phyloP scores from a whole-genome alignment of 768 basidiomycete genomes.

The Suillus luteus region DNA sequence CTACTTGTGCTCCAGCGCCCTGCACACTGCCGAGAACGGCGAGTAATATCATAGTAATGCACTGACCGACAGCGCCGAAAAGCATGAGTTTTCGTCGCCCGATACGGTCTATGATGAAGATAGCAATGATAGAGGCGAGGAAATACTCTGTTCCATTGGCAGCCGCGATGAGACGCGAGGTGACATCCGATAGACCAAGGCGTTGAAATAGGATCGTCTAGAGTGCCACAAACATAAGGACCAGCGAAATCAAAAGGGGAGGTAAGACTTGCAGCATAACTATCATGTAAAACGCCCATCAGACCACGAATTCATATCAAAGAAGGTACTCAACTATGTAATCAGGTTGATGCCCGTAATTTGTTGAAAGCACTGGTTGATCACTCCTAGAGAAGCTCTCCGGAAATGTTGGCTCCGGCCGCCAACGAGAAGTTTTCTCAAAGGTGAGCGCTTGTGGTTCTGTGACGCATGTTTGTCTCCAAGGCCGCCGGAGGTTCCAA shows the following conservation, averaged over 20 bases:
- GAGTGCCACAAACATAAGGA: not conserved
- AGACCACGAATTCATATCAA: not conserved
- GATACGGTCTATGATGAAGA: constrained; percentile 69
- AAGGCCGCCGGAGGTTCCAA: constrained; percentile 3
- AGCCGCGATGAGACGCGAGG: constrained; percentile 63
- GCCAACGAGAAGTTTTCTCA: constrained; percentile 56
- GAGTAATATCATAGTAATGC: constrained; percentile 58
- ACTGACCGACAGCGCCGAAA: constrained; percentile 64
- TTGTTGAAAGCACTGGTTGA: constrained; percentile 69
- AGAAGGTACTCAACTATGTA: constrained; percentile 46
- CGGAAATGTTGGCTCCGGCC: constrained; percentile 65
- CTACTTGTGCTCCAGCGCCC: constrained; percentile 48
- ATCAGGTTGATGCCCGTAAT: constrained; percentile 69
- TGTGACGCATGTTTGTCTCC: constrained; percentile 8
- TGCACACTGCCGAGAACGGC: constrained; percentile 57
- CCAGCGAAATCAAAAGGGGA: not conserved
- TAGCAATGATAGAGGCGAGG: constrained; percentile 69
- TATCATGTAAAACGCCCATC: constrained; percentile 8
- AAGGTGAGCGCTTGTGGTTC: constrained; percentile 24
- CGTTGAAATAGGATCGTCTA: constrained; percentile 57
- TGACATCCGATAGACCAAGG: constrained; percentile 57
- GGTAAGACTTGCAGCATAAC: constrained; percentile 33
- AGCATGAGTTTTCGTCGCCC: constrained; percentile 75
- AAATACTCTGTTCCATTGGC: constrained; percentile 75
- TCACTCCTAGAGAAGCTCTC: constrained; percentile 53